Evolutionary conservation across 2,329 filamentous ascomycete genomes (phyloP).

Genomic region (Aspergillus fijiensis): DNA sequence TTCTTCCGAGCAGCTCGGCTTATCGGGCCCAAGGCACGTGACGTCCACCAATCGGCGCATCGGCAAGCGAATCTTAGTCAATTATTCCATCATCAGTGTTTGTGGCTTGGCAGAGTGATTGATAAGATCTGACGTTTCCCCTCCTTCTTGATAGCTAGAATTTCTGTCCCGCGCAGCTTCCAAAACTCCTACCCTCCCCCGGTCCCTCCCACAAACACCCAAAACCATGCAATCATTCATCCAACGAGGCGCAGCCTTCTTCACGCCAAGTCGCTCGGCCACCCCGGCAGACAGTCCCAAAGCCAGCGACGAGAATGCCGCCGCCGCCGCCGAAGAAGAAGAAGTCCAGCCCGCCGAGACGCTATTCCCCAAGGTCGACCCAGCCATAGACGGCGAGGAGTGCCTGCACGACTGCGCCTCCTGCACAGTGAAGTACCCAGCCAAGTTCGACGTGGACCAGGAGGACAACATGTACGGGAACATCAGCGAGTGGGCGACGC

Average conservation of each 20-base stretch:
- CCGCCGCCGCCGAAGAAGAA: slow-evolving; percentile 23
- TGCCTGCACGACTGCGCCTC: slow-evolving; percentile 83
- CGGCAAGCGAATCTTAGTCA: no score
- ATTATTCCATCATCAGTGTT: slow-evolving; percentile 23
- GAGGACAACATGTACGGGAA: slow-evolving; percentile 78
- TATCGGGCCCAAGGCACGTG: neutral
- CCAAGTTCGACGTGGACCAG: slow-evolving; percentile 70
- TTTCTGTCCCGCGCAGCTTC: neutral
- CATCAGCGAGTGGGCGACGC: slow-evolving; percentile 83
- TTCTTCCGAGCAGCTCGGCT: neutral
- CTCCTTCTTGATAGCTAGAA: neutral
- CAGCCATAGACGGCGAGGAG: slow-evolving; percentile 80
- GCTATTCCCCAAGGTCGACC: slow-evolving; percentile 73
- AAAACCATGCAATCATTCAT: slow-evolving; percentile 36
- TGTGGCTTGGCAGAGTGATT: slow-evolving; percentile 25
- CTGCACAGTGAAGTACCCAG: slow-evolving; percentile 78
- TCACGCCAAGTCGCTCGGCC: slow-evolving; percentile 30
- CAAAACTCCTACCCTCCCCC: neutral
- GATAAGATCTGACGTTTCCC: slow-evolving; percentile 31
- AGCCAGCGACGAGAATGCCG: slow-evolving; percentile 14
- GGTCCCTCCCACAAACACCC: neutral
- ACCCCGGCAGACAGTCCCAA: slow-evolving; percentile 16
- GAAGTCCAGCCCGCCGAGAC: slow-evolving; percentile 51
- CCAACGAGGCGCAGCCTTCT: slow-evolving; percentile 34
- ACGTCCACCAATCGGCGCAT: slow-evolving; percentile 6